Percentiles rank a stretch among this genome's conserved stretches.
phyloP scores from a whole-genome alignment of 1,139 yeast species.

The Blastobotrys arbuscula region DNA sequence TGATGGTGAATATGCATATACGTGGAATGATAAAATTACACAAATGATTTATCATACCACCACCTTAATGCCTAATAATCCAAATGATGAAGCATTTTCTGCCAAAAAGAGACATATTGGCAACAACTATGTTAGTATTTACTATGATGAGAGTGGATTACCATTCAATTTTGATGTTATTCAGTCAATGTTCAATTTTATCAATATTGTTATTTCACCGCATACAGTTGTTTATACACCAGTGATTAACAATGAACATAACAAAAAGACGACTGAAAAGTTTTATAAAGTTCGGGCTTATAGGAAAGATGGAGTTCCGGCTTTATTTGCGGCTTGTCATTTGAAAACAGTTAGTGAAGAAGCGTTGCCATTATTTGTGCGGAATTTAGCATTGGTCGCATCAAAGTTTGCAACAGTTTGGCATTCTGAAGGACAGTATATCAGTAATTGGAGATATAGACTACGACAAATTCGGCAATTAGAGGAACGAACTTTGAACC shows the following conservation, averaged over 20 bases:
- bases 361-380: conserved; percentile 55
- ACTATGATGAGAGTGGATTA: conserved; percentile 65
- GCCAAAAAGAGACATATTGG: conserved; percentile 82
- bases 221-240: conserved; percentile 35
- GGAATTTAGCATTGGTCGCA: conserved; percentile 63
- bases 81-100: conserved; percentile 43
- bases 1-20: conserved; percentile 73
- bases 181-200: conserved; percentile 74
- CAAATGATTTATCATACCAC: conserved; percentile 76
- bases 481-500: conserved; percentile 35
- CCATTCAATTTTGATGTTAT: conserved; percentile 68
- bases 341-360: conserved; percentile 60
- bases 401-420: conserved; percentile 71
- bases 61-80: conserved; percentile 64
- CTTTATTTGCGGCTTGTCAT: conserved; percentile 69
- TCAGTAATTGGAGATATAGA: conserved; percentile 63
- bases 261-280: conserved; percentile 14
- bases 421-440: conserved; percentile 53
- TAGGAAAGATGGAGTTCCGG: conserved; percentile 67
- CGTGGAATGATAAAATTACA: conserved; percentile 65
- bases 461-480: conserved; percentile 52
- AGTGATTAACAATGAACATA: not conserved
- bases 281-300: conserved; percentile 58
- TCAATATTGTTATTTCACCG: conserved; percentile 74
- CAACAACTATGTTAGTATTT: conserved; percentile 74